Evolutionary conservation across 345 rosid species (phyloP), one percentile per base, ranked within the genome.

Genomic region (Rubroshorea leprosula): DNA sequence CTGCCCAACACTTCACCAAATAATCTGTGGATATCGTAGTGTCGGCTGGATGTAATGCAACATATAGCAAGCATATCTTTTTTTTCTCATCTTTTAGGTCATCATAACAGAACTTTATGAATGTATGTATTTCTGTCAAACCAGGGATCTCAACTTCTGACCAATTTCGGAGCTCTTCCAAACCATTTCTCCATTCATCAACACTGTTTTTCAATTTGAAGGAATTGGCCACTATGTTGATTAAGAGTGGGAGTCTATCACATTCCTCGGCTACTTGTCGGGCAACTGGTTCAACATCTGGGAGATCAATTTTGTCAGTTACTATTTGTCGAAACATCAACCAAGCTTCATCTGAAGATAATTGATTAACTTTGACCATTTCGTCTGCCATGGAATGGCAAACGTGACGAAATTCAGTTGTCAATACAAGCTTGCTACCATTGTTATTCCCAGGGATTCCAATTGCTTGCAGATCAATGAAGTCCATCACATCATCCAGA

Each of bases 361-460:
- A 47, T 5, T 27, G 57, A 8, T 17, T 23, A 26, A 71, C 62
- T 10, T 58, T 23, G 7, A 75, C 54, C 25, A 64, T 15, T 43
- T 47, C 57, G 19, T 76, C 74, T 9, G 23, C 72, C 72, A 68
- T 68, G 0, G 16, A 23, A 8, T 4, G 0, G 52, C 76, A 72
- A 26, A 62, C 31, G 23, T 26, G 48, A 6, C 24, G 29, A 55
- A 31, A 48, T 21, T 69, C 60, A 20, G 72, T 64, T 0, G 76
- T 61, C 53, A 76, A 26, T 14, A 72, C 71, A 31, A 76, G 65
- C 59, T 66, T 76, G 61, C 69, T 68, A 19, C 55, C 64, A 4
- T 58, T 65, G 0, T 44, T 43, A 45, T 65, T 64, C 6, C 20
- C 23, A 4, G 48, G 58, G 23, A 72, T 50, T 23, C 74, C 76